A percentile compares a stretch with the other conserved stretches of the same genome.
Conservation (phyloP, 2,329 filamentous ascomycete species). For the Dryadomyces sulphureus region DNA sequence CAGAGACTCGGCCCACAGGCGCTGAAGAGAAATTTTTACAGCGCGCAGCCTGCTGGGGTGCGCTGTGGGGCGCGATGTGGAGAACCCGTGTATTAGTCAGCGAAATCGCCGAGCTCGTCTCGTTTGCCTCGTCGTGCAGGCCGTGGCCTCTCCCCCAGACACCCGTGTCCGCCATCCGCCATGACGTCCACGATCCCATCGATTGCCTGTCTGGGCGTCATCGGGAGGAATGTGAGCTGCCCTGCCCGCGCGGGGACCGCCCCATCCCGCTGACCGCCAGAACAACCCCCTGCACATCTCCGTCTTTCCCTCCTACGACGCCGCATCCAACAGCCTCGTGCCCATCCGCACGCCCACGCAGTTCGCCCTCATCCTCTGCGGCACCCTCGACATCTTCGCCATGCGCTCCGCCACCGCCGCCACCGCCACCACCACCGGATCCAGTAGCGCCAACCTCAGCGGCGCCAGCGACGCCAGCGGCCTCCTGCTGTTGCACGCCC, state of each 20-base stretch:
- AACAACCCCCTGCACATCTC: slow-evolving; percentile 93
- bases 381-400: slow-evolving; percentile 87
- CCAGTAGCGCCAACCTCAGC: slow-evolving; percentile 33
- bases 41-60: not conserved
- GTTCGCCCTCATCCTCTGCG: slow-evolving; percentile 81
- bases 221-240: slow-evolving; percentile 69
- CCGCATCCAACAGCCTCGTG: slow-evolving; percentile 32
- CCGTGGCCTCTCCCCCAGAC: not conserved
- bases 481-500: slow-evolving; percentile 77
- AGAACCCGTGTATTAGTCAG: too few relatives aligned
- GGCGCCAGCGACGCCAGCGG: slow-evolving; percentile 41
- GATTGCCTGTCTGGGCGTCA: slow-evolving; percentile 85
- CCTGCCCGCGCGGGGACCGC: too few relatives aligned
- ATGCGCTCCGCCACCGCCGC: slow-evolving; percentile 47
- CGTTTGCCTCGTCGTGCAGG: too few relatives aligned
- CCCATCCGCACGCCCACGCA: slow-evolving; percentile 63
- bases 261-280: slow-evolving; percentile 26
- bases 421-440: slow-evolving; percentile 4
- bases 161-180: not conserved
- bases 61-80: too few relatives aligned
- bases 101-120: too few relatives aligned
- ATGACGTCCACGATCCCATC: slow-evolving; percentile 56
- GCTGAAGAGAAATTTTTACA: not conserved
- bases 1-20: not conserved
- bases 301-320: slow-evolving; percentile 65